Percentiles rank a stretch among this genome's conserved stretches.
Evolutionary conservation across 257 asterid genomes (phyloP).

Genomic region (Anisodus acutangulus): DNA sequence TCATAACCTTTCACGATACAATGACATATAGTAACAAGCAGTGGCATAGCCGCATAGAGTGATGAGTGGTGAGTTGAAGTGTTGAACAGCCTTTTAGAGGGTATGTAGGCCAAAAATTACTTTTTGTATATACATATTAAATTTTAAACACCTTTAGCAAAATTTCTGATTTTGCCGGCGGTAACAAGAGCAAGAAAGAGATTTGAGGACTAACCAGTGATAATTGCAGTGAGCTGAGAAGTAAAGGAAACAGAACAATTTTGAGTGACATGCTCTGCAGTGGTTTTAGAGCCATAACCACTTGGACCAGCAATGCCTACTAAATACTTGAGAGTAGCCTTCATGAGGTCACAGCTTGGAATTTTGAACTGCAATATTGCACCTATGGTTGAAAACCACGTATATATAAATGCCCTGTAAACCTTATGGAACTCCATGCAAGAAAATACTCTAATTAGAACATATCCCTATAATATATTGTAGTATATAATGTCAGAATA

Average conservation of each 20-base stretch:
- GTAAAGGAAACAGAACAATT: slow-evolving; percentile 34
- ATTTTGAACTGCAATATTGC: slow-evolving; percentile 39
- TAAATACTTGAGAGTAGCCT: slow-evolving; percentile 69
- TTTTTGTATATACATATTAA: too few relatives aligned
- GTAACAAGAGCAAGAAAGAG: too few relatives aligned
- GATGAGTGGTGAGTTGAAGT: too few relatives aligned
- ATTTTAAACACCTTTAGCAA: too few relatives aligned
- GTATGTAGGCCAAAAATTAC: too few relatives aligned
- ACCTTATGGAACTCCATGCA: slow-evolving; percentile 59
- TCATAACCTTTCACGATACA: too few relatives aligned
- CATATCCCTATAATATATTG: not conserved
- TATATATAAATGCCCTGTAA: slow-evolving; percentile 54
- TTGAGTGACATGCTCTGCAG: slow-evolving; percentile 64
- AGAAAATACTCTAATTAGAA: not conserved
- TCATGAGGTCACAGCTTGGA: slow-evolving; percentile 45
- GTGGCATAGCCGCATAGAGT: too few relatives aligned
- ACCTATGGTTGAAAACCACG: slow-evolving; percentile 50
- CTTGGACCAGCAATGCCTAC: slow-evolving; percentile 78
- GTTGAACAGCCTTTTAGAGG: too few relatives aligned
- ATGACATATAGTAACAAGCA: too few relatives aligned
- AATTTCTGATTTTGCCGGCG: too few relatives aligned
- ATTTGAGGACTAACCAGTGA: slow-evolving; percentile 61
- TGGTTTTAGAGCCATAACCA: slow-evolving; percentile 81
- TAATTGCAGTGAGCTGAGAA: slow-evolving; percentile 68
- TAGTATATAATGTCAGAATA: slow-evolving; percentile 12